Conservation (phyloP, 2,329 filamentous ascomycete genomes). For the Talaromyces albobiverticillius region DNA sequence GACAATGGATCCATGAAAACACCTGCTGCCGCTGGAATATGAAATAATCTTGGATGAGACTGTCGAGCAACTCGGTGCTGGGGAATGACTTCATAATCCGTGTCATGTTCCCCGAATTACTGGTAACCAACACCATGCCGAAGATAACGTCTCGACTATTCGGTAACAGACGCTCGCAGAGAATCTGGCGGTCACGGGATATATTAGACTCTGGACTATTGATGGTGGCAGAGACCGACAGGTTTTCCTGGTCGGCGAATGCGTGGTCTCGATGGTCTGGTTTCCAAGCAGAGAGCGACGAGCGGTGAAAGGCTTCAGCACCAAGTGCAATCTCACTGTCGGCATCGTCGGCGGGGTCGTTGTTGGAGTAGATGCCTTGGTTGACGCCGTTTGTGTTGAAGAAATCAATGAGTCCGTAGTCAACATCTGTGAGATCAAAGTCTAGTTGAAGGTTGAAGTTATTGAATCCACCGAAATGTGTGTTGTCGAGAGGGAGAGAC, state of each 20-base stretch:
- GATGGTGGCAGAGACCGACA: neutral
- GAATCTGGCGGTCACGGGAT: too few species aligned
- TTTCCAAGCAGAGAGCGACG: too few species aligned
- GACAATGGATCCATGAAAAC: slow-evolving; percentile 28
- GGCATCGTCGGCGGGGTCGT: neutral
- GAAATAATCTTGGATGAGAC: slow-evolving; percentile 31
- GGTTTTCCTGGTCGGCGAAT: neutral
- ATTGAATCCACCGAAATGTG: too few species aligned
- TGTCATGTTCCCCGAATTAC: neutral
- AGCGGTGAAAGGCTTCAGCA: neutral
- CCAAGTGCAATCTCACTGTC: neutral
- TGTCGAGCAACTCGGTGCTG: slow-evolving; percentile 30
- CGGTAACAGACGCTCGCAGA: slow-evolving; percentile 1
- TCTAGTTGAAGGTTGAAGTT: neutral
- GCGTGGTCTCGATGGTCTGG: neutral
- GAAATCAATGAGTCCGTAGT: neutral
- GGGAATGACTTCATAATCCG: slow-evolving; percentile 29
- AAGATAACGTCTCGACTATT: slow-evolving; percentile 4
- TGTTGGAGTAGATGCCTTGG: neutral
- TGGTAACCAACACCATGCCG: neutral
- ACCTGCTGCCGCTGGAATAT: slow-evolving; percentile 8
- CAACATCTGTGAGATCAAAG: neutral
- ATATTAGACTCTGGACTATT: neutral
- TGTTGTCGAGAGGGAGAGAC: too few species aligned
- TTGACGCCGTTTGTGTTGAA: neutral